Evolutionary conservation across 1,284 basidiomycete species (phyloP).

Genomic region (Cystobasidium slooffiae): DNA sequence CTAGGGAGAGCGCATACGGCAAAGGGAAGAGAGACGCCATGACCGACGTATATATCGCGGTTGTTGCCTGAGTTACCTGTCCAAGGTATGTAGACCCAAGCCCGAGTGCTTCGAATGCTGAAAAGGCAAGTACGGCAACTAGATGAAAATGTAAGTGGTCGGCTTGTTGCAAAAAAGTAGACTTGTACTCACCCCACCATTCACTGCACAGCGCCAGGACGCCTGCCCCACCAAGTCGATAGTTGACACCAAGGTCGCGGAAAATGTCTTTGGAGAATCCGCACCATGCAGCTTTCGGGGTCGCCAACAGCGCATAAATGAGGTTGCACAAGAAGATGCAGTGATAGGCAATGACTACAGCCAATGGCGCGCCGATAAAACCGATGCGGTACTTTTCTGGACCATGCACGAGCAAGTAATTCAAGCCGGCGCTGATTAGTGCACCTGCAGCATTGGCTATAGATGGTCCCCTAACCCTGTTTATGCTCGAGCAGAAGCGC

Average conservation of each 20-base stretch:
- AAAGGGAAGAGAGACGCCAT: neutral
- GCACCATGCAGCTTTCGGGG: slow-evolving; percentile 80
- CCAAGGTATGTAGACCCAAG: slow-evolving; percentile 33
- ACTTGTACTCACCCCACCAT: slow-evolving; percentile 68
- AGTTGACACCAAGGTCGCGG: slow-evolving; percentile 72
- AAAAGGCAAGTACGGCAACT: no score
- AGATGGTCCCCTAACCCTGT: slow-evolving; percentile 83
- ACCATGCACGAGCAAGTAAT: slow-evolving; percentile 71
- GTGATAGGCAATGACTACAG: slow-evolving; percentile 71
- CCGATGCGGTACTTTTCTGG: slow-evolving; percentile 68
- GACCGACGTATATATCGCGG: slow-evolving; percentile 9
- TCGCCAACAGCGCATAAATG: slow-evolving; percentile 71
- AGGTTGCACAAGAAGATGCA: slow-evolving; percentile 63
- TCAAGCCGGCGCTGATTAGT: slow-evolving; percentile 80
- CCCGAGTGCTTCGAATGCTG: slow-evolving; percentile 25
- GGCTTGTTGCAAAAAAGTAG: neutral
- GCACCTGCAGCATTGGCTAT: slow-evolving; percentile 81
- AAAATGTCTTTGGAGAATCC: slow-evolving; percentile 72
- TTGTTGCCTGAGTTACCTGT: slow-evolving; percentile 10
- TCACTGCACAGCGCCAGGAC: slow-evolving; percentile 66
- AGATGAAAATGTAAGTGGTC: neutral
- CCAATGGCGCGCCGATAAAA: slow-evolving; percentile 90
- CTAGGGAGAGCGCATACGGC: slow-evolving; percentile 14
- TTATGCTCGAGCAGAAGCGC: slow-evolving; percentile 88
- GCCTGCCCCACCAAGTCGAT: slow-evolving; percentile 76